Evolutionary conservation across 805 yeast genomes (phyloP), one percentile per base, ranked within the genome.

Genomic region (Candida takata): DNA sequence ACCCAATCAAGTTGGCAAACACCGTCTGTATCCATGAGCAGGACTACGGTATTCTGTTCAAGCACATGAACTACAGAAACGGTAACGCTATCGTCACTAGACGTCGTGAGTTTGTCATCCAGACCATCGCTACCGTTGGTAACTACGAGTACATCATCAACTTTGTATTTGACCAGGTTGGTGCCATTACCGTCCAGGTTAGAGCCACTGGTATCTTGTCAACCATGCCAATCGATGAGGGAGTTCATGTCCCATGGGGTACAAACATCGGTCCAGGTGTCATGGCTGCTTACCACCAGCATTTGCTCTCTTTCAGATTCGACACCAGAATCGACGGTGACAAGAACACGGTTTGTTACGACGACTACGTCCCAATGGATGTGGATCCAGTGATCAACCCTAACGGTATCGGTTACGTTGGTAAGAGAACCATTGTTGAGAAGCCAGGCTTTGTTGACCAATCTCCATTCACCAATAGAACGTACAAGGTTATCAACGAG

Each of bases 181-280:
- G 88, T 52, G 77, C 79, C 36, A 77, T 83, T 49, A 77, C 77
- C 45, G 77, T 83, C 42, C 86, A 84, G 58, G 79, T 80, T 41
- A 72, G 90, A 64, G 92, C 92, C 42, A 83, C 94, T 39, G 94
- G 94, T 69, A 83, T 83, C 52, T 68, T 83, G 47, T 82, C 90
- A 24, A 83, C 94, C 40, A 81, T 79, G 81, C 86, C 87, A 49
- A 76, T 81, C 46, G 88, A 83, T 45, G 77, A 73, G 46, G 77
- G 71, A 52, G 70, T 69, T 42, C 69, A 63, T 36, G 83, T 79
- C 42, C 82, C 82, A 44, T 66, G 61, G 52, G 88, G 87, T 51
- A 83, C 87, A 25, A 69, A 71, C 44, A 80, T 83, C 40, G 86
- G 84, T 31, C 88, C 87, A 44, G 78, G 80, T 52, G 87, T 79